Base-by-base conservation (phyloP, 768 basidiomycete genomes). In the Boletus rufocinnamomeus region DNA sequence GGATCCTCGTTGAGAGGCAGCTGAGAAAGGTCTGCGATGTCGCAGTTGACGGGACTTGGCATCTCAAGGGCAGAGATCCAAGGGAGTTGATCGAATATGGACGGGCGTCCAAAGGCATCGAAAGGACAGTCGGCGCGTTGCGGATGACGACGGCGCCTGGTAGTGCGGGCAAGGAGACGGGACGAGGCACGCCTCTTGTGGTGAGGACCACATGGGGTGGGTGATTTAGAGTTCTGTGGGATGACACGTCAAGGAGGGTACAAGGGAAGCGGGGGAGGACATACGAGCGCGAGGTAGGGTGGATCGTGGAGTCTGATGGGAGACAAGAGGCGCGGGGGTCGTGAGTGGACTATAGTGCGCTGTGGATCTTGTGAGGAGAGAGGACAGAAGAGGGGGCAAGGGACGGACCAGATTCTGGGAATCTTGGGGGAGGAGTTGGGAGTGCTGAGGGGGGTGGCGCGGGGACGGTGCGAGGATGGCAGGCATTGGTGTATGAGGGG, bases 1-100 rank as follows among this genome's bases (percentile, higher is more conserved):
- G 63, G 58, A 54, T 68, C 63, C 56, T 70, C 71, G 19, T 65
- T 57, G 54, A 72, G 61, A 27, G 77, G 77, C n/a, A 87, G 65
- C 60, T 85, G 82, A 2, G 86, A 87, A 45, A 88, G 80, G 72
- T 88, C 86, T 54, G 86, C 86, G 59, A 87, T 81, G 64, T 88
- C 84, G 67, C 77, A 78, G 64, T 77, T 75, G 64, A 75, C 55
- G 52, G 80, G 76, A 16, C 80, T 75, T 7, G 80, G 60, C 52
- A 72, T 58, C 52, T 88, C 83, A 50, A 88, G 74, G 9, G 82
- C 77, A 27, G 85, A 77, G 52, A 87, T 84, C 87, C 87, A 89
- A 5, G 87, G 85, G 11, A 89, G 79, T 28, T 79, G 75, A 74
- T 89, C 87, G 67, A 89, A 87, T 44, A 75, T 62, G 47, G 76